Evolutionary conservation across 129 eudicot genomes (phyloP).

Genomic region (Flaveria brownii): DNA sequence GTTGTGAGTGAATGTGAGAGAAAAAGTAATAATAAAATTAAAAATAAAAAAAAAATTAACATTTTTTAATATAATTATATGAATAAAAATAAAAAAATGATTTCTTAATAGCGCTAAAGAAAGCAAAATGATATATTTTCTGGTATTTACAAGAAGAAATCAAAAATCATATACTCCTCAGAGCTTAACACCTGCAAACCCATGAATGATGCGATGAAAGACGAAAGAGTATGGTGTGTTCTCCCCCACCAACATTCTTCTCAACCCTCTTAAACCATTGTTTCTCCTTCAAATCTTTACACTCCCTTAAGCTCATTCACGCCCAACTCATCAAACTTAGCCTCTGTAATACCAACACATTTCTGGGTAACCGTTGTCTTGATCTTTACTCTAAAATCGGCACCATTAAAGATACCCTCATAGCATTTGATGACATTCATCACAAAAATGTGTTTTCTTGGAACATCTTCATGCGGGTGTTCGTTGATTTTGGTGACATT

Average conservation of each 20-base stretch:
- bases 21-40: too few species aligned
- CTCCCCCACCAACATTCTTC: slow-evolving; percentile 31
- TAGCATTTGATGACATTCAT: slow-evolving; percentile 54
- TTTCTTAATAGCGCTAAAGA: too few species aligned
- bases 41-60: too few species aligned
- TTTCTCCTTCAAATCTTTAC: slow-evolving; percentile 36
- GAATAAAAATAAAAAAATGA: too few species aligned
- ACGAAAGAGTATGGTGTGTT: slow-evolving; percentile 32
- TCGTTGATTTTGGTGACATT: slow-evolving; percentile 38
- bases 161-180: not conserved
- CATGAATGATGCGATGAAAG: slow-evolving; percentile 35
- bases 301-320: slow-evolving; percentile 48
- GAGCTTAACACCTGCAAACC: not conserved
- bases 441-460: slow-evolving; percentile 69
- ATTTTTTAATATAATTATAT: too few species aligned
- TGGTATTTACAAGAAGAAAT: not conserved
- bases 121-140: not conserved
- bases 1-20: too few species aligned
- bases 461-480: slow-evolving; percentile 65
- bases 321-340: slow-evolving; percentile 64
- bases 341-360: slow-evolving; percentile 45
- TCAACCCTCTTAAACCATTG: slow-evolving; percentile 47
- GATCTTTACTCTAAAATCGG: slow-evolving; percentile 54
- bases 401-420: slow-evolving; percentile 40
- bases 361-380: slow-evolving; percentile 59